A percentile compares a stretch with the other conserved stretches of the same genome.
These are phyloP conservation scores for Incumbomyces delicatus DNA, from an alignment of 2,329 filamentous ascomycete genomes.

Conservation along the genomic window DNA sequence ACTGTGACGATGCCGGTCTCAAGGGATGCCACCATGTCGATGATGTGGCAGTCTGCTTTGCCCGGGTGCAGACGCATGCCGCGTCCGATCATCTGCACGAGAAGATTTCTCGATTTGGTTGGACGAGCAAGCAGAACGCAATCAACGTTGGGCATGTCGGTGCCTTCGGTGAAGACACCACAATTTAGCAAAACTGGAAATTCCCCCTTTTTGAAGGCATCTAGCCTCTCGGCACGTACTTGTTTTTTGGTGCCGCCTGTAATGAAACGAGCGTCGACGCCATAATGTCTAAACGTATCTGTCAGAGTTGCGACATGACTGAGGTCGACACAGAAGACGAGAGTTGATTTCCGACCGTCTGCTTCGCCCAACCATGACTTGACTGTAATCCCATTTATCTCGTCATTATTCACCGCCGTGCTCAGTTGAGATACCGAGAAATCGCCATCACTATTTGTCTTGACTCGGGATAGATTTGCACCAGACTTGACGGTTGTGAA, in stretches of 20 bases:
- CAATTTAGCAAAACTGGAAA: slow-evolving; percentile 90
- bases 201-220: slow-evolving; percentile 63
- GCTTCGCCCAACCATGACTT: slow-evolving; percentile 78
- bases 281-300: slow-evolving; percentile 62
- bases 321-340: slow-evolving; percentile 91
- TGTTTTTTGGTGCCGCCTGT: slow-evolving; percentile 66
- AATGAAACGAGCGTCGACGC: slow-evolving; percentile 77
- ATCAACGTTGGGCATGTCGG: slow-evolving; percentile 95
- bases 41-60: slow-evolving; percentile 85
- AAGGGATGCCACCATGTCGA: slow-evolving; percentile 87
- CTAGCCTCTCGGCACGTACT: slow-evolving; percentile 60
- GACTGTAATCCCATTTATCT: slow-evolving; percentile 75
- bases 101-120: slow-evolving; percentile 81
- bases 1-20: slow-evolving; percentile 78
- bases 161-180: slow-evolving; percentile 93
- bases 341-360: slow-evolving; percentile 63
- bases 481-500: slow-evolving; percentile 87
- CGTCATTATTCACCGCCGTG: slow-evolving; percentile 67
- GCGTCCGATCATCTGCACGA: slow-evolving; percentile 95
- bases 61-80: slow-evolving; percentile 74
- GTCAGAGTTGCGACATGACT: slow-evolving; percentile 70
- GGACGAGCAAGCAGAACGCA: slow-evolving; percentile 81
- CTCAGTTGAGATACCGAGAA: slow-evolving; percentile 73
- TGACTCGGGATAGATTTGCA: slow-evolving; percentile 67
- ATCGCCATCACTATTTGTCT: slow-evolving; percentile 57